phyloP scores from a whole-genome alignment of 306 rosid species.

The Cucurbita moschata region DNA sequence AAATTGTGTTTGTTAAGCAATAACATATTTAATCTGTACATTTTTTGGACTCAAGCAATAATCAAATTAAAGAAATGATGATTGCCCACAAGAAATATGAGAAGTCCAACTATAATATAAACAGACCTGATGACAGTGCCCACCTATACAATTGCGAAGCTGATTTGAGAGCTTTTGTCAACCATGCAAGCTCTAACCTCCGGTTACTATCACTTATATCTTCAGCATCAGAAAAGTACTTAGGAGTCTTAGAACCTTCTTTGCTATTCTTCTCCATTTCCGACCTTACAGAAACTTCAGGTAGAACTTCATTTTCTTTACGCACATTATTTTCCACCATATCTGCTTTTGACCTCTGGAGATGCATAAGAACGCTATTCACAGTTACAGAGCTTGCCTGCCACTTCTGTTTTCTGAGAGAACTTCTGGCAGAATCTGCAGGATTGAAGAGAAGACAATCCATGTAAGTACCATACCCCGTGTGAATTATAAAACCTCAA shows the following conservation, averaged over 20 bases:
- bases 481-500: not conserved
- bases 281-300: conserved; percentile 22
- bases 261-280: conserved; percentile 22
- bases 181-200: conserved; percentile 77
- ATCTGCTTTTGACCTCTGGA: conserved; percentile 31
- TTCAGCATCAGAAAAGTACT: conserved; percentile 36
- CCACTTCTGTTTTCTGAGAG: conserved; percentile 29
- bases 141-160: conserved; percentile 78
- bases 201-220: conserved; percentile 38
- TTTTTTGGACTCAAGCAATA: not conserved
- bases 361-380: conserved; percentile 33
- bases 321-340: conserved; percentile 27
- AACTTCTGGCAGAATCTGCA: conserved; percentile 28
- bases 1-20: not conserved
- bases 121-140: conserved; percentile 86
- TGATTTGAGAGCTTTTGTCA: conserved; percentile 71
- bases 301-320: conserved; percentile 18
- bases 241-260: conserved; percentile 16
- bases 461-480: not conserved
- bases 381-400: conserved; percentile 26
- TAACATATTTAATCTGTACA: not conserved
- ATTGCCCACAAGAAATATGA: conserved; percentile 5
- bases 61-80: not conserved
- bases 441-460: not conserved
- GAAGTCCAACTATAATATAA: conserved; percentile 8